These are phyloP conservation scores for Aspergillus caelatus DNA, from an alignment of 2,329 filamentous ascomycete genomes.

Conservation along the genomic window DNA sequence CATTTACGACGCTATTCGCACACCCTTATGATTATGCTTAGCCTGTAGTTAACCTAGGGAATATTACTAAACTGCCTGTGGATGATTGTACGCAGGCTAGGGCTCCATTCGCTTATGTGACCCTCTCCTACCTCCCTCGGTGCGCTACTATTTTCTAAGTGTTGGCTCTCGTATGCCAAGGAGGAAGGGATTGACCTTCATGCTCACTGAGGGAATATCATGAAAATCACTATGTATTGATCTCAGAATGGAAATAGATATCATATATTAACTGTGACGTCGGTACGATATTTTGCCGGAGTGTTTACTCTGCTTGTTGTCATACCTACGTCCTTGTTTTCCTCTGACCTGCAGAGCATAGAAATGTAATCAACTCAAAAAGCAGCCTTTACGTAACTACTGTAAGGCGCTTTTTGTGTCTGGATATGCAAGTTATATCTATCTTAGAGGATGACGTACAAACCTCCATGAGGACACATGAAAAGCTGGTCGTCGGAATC, in stretches of 20 bases:
- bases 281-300: neutral
- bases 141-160: neutral
- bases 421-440: neutral
- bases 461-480: neutral
- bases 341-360: neutral
- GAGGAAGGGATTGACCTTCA: neutral
- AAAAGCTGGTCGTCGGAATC: neutral
- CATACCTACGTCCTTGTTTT: slow-evolving; percentile 5
- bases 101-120: neutral
- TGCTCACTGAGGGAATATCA: neutral
- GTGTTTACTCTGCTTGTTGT: neutral
- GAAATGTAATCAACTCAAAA: neutral
- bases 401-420: neutral
- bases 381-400: neutral
- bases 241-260: neutral
- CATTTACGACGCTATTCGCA: neutral
- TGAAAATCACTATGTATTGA: neutral
- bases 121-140: neutral
- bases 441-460: neutral
- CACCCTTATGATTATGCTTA: no score
- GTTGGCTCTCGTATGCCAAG: neutral
- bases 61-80: neutral
- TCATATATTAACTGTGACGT: neutral
- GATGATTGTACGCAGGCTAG: neutral
- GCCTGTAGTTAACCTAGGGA: neutral